phyloP scores from a whole-genome alignment of 202 grass and related monocot genomes.

The Miscanthus sacchariflorus region DNA sequence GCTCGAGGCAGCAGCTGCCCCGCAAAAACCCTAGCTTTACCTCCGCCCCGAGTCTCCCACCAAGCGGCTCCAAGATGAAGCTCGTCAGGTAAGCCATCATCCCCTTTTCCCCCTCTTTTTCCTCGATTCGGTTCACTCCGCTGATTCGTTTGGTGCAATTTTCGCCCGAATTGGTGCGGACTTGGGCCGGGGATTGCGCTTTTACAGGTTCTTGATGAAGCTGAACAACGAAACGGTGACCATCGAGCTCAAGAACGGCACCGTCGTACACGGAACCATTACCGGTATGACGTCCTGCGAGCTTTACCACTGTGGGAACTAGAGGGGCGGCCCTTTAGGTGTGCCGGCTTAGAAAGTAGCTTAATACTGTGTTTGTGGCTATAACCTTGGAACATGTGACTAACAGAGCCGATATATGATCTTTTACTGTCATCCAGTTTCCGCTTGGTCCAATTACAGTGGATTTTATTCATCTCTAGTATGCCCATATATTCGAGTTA shows the following conservation, averaged over 20 bases:
- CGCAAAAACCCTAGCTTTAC: conserved; percentile 56
- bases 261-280: conserved; percentile 90
- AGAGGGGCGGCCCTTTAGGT: conserved; percentile 24
- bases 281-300: conserved; percentile 60
- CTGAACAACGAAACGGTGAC: conserved; percentile 99
- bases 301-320: neutral
- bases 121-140: neutral
- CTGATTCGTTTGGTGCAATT: conserved; percentile 28
- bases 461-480: neutral
- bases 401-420: neutral
- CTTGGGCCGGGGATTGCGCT: conserved; percentile 33
- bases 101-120: neutral
- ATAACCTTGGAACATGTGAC: conserved; percentile 5
- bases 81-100: conserved; percentile 64
- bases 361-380: neutral
- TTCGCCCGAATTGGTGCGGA: conserved; percentile 44
- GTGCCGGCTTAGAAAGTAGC: neutral
- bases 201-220: conserved; percentile 99
- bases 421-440: neutral
- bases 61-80: conserved; percentile 72
- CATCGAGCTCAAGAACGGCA: conserved; percentile 99
- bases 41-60: conserved; percentile 43
- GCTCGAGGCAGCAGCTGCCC: conserved; percentile 55
- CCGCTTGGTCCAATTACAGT: neutral
- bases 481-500: neutral